phyloP scores from a whole-genome alignment of 768 basidiomycete genomes.

The Podaxis sp. region DNA sequence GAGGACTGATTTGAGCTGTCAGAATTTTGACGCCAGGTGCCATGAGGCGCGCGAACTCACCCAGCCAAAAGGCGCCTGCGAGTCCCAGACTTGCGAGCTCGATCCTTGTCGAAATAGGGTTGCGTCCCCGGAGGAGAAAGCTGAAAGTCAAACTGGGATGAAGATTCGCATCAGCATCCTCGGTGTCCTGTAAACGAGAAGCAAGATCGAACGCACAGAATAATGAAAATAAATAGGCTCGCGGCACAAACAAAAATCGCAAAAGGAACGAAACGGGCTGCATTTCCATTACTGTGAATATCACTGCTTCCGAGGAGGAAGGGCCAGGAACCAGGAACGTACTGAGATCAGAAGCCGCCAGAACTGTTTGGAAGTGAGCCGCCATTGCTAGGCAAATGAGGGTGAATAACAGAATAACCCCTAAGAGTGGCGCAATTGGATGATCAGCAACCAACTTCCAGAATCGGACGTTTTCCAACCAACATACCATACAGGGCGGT shows the following conservation, averaged over 20 bases:
- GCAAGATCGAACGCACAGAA: conserved; percentile 46
- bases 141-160: conserved; percentile 56
- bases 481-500: conserved; percentile 61
- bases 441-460: not conserved
- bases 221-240: conserved; percentile 61
- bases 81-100: conserved; percentile 71
- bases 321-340: conserved; percentile 23
- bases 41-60: conserved; percentile 33
- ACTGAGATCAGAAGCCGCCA: conserved; percentile 81
- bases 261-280: conserved; percentile 85
- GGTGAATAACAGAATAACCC: conserved; percentile 66
- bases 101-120: conserved; percentile 75
- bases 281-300: conserved; percentile 5
- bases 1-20: conserved; percentile 46
- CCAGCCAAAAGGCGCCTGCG: conserved; percentile 74
- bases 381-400: conserved; percentile 78
- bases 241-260: conserved; percentile 76
- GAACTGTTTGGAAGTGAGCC: conserved; percentile 67
- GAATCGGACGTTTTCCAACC: conserved; percentile 8
- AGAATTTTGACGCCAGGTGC: conserved; percentile 13
- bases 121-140: conserved; percentile 56
- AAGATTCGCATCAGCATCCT: not conserved
- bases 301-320: conserved; percentile 6
- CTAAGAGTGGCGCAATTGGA: conserved; percentile 28
- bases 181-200: not conserved